Evolutionary conservation across 2,329 filamentous ascomycete species (phyloP), one percentile per base, ranked within the genome.

Genomic region (Nemania diffusa): DNA sequence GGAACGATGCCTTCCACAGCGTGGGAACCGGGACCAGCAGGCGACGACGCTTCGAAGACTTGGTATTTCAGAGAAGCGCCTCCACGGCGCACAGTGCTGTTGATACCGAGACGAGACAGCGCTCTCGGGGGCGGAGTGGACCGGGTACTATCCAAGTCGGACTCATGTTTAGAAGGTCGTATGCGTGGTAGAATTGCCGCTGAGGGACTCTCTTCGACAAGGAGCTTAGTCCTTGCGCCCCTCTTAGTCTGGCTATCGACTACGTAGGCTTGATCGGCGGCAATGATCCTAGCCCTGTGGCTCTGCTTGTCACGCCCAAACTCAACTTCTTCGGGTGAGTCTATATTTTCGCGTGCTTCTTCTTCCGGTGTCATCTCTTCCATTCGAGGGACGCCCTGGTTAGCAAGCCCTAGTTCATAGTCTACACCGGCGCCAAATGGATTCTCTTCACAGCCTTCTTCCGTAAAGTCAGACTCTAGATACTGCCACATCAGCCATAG

Each of bases 401-500:
- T 91, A 48, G 88, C 87, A 1, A 91, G 87, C 67, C 88, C 86
- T 0, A 87, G 81, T 8, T 84, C 86, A 69, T 91, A 91, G 74
- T 90, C 89, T 2, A 91, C 87, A 13, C 89, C 90, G 11, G 84
- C 78, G 0, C 96, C 96, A 74, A 97, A 99, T 0, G 96, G 96
- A 75, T 99, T 99, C 73, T 92, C 91, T 55, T 93, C 86, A 51
- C 93, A 95, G 63, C 92, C 93, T 74, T 97, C 92, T 73, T 91
- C 89, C 0, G 92, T 92, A 73, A 97, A 98, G 78, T 97, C 93
- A 29, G 94, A 97, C 78, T 99, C 96, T 20, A 99, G 86, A 77
- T 99, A 98, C 84, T 96, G 97, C 96, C 96, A 99, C 90, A 99
- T 97, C 70, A 99, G 84, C 96, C 96, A 99, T 22, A 99, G 82